Evolutionary conservation across 352 stramenopile species (phyloP).

Genomic region (Aphanomyces euteiches): DNA sequence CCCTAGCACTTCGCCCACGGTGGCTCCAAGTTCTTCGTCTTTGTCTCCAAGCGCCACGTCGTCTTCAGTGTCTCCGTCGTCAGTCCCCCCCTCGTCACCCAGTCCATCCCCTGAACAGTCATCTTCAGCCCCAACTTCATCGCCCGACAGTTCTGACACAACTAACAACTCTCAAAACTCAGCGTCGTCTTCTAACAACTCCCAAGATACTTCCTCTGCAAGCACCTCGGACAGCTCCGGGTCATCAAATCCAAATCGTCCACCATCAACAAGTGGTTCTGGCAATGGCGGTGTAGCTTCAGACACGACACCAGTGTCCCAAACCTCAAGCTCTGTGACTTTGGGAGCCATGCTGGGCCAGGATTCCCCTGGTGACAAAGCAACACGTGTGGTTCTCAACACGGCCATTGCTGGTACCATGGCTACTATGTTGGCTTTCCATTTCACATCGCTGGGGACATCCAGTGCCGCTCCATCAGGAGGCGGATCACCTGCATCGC

Average conservation of each 20-base stretch:
- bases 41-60: background rate
- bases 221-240: background rate
- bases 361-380: background rate
- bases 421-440: background rate
- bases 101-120: background rate
- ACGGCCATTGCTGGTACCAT: background rate
- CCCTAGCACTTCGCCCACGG: too few relatives aligned
- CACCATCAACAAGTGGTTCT: too few relatives aligned
- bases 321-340: background rate
- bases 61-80: background rate
- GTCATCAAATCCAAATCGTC: too few relatives aligned
- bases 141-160: too few relatives aligned
- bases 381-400: background rate
- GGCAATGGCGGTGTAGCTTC: too few relatives aligned
- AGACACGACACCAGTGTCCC: background rate
- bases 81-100: background rate
- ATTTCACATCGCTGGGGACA: background rate
- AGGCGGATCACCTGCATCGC: too few relatives aligned
- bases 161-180: too few relatives aligned
- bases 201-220: background rate
- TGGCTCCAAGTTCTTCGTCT: too few relatives aligned
- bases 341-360: background rate
- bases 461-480: background rate
- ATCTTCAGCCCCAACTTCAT: background rate
- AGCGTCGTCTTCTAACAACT: too few relatives aligned